Evolutionary conservation across 2,329 filamentous ascomycete species (phyloP), one percentile per base, ranked within the genome.

Genomic region (Beauveria sp.): DNA sequence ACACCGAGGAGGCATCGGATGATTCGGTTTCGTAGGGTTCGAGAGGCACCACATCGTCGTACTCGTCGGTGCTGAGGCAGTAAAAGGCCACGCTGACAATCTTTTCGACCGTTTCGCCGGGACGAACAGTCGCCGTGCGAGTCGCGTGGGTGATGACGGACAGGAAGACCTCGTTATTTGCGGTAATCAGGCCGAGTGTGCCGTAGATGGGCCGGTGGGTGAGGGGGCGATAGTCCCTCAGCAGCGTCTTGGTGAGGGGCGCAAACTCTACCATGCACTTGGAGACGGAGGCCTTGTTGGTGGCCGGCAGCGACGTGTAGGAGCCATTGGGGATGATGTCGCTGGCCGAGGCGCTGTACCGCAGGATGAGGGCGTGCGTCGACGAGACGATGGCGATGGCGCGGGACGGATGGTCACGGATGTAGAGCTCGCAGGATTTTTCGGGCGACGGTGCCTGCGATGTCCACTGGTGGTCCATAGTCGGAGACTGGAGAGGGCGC

Each of bases 61-160:
- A 97, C 66, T 91, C 87, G 46, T 88, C 81, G 68, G 88, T 89
- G 73, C 91, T 98, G 64, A 99, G 78, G 71, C 95, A 98, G 77
- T 96, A 91, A 73, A 98, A 98, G 66, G 95, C 90, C 63, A 97
- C 93, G 22, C 84, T 86, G 64, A 87, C 83, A 68, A 98, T 98
- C 73, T 88, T 87, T 76, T 95, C 90, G 26, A 97, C 88, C 4
- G 89, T 93, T 79, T 98, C 93, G 52, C 91, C 91, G 0, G 92
- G 92, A 53, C 92, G 83, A 53, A 97, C 83, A 1, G 86, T 91
- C 18, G 93, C 93, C 6, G 93, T 91, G 64, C 88, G 86, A 22
- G 85, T 83, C 43, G 91, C 89, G 51, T 87, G 85, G 31, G 90
- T 96, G 59, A 98, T 90, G 62, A 97, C 89, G 64, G 92, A 95